Evolutionary conservation across 148 eudicot species (phyloP).

Genomic region (Bassia scoparia): DNA sequence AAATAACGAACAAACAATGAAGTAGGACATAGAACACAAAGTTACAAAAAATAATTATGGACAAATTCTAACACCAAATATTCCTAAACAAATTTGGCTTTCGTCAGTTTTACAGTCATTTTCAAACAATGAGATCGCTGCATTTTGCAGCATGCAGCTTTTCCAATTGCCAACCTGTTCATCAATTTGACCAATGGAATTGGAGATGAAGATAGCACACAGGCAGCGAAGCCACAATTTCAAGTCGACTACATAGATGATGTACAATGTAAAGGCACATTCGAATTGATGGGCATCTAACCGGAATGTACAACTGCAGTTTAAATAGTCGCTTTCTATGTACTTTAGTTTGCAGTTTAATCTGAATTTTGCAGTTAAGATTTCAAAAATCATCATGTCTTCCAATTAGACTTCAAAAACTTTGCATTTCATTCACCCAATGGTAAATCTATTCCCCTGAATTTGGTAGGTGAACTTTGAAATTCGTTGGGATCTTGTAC

Average conservation of each 20-base stretch:
- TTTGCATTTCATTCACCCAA: background rate
- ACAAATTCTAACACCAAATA: background rate
- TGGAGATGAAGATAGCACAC: background rate
- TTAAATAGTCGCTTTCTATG: background rate
- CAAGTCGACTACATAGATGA: no score
- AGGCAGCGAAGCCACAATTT: constrained; percentile 4
- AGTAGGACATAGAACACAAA: background rate
- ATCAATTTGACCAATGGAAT: background rate
- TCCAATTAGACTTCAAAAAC: constrained; percentile 3
- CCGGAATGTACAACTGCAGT: background rate
- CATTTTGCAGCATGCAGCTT: background rate
- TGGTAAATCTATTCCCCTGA: constrained; percentile 29
- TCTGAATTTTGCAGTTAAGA: background rate
- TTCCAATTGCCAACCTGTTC: constrained; percentile 12
- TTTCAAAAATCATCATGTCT: background rate
- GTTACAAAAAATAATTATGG: constrained; percentile 1
- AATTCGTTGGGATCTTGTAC: constrained; percentile 80
- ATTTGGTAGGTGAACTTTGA: constrained; percentile 43
- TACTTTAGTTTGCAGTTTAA: background rate
- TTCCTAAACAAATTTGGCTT: background rate
- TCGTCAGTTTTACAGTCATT: background rate
- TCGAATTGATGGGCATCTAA: background rate
- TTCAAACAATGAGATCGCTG: constrained; percentile 14
- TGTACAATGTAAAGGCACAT: background rate
- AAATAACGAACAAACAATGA: background rate